A percentile compares a stretch with the other conserved stretches of the same genome.
Evolutionary conservation across 306 rosid genomes (phyloP).

Genomic region (Pyrus communis): DNA sequence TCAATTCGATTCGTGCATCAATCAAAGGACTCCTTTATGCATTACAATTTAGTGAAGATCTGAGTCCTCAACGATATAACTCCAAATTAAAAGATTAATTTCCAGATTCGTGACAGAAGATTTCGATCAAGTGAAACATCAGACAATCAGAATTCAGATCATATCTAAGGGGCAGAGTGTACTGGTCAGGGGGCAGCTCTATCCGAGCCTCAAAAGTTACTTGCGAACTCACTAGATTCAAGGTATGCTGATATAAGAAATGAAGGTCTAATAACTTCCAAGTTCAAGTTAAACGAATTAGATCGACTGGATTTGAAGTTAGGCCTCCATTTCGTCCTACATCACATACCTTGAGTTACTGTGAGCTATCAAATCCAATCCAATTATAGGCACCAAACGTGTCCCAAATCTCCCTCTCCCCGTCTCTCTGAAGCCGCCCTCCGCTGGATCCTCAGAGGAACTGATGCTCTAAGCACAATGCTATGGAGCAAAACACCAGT

Average conservation of each 20-base stretch:
- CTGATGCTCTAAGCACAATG: neutral
- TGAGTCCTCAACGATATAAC: neutral
- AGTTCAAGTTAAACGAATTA: neutral
- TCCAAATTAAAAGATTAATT: neutral
- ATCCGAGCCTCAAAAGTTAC: neutral
- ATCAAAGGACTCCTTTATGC: no score
- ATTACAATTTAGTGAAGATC: neutral
- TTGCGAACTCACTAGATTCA: neutral
- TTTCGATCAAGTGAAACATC: neutral
- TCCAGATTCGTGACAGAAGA: no score
- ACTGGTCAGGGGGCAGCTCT: neutral
- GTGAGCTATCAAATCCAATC: neutral
- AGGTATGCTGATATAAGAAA: no score
- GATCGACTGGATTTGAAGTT: neutral
- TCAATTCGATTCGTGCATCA: no score
- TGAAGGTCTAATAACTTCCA: neutral
- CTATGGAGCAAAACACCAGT: neutral
- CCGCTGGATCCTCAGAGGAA: no score
- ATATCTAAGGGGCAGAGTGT: neutral
- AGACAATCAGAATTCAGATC: neutral
- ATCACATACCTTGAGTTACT: neutral
- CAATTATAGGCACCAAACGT: neutral
- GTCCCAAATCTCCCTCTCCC: neutral
- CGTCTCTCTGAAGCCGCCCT: neutral
- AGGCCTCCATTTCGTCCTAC: neutral